Percentiles rank a stretch among this genome's conserved stretches.
Evolutionary conservation across 148 eudicot genomes (phyloP).

Genomic region (Euryodendron excelsum): DNA sequence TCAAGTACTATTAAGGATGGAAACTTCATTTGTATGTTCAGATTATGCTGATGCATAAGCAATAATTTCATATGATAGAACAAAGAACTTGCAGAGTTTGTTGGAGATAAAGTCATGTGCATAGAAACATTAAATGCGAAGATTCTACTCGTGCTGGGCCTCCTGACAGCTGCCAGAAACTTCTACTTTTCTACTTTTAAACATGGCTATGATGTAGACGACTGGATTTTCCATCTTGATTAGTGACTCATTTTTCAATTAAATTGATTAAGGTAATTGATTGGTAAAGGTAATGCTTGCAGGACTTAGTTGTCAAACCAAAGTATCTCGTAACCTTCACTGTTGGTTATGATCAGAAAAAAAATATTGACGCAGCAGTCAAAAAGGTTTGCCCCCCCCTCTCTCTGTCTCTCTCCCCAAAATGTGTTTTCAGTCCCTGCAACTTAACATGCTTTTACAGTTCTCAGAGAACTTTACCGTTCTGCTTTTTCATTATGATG

Average conservation of each 20-base stretch:
- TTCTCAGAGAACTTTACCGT: conserved; percentile 71
- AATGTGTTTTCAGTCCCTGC: neutral
- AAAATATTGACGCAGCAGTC: conserved; percentile 68
- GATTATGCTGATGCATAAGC: neutral
- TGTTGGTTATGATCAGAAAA: conserved; percentile 69
- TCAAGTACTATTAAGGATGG: neutral
- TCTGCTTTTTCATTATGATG: conserved; percentile 84
- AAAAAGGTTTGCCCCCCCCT: conserved; percentile 52
- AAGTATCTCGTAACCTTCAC: conserved; percentile 82
- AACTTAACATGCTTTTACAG: conserved; percentile 38
- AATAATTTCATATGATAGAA: neutral
- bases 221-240: neutral
- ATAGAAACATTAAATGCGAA: neutral
- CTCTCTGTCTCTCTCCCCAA: neutral
- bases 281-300: conserved; percentile 23
- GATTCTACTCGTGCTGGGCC: neutral
- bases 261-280: neutral
- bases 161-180: neutral
- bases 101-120: too few species aligned
- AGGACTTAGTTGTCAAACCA: conserved; percentile 57
- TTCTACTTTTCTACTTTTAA: neutral
- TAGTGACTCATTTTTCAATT: neutral
- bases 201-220: neutral
- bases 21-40: neutral
- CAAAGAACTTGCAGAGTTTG: too few species aligned